Conservation (phyloP, 1,139 yeast species). For the Saccharomycopsis hybrid region DNA sequence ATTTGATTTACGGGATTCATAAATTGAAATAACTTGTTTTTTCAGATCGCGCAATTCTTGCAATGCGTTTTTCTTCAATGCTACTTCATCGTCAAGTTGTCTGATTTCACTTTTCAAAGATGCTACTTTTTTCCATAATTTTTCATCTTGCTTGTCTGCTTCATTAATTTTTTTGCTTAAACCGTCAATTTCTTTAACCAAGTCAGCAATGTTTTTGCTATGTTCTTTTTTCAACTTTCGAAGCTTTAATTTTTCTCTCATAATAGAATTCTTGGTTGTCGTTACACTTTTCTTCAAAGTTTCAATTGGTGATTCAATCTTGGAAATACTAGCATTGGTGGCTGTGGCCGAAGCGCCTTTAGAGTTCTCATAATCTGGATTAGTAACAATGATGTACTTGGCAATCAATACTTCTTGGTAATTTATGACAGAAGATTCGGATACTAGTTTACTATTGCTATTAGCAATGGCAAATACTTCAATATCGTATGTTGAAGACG, state of each 20-base stretch:
- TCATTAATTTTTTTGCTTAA: slow-evolving; percentile 45
- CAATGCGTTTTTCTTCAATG: slow-evolving; percentile 27
- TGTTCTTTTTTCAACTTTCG: slow-evolving; percentile 61
- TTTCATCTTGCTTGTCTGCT: slow-evolving; percentile 39
- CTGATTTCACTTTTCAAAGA: slow-evolving; percentile 36
- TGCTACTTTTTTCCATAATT: slow-evolving; percentile 39
- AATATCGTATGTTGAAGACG: slow-evolving; percentile 61
- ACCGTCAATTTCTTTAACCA: slow-evolving; percentile 52
- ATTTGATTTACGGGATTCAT: slow-evolving; percentile 35
- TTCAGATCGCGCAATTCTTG: slow-evolving; percentile 31
- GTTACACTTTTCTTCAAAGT: slow-evolving; percentile 59
- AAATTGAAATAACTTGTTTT: slow-evolving; percentile 30
- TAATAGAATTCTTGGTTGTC: slow-evolving; percentile 52
- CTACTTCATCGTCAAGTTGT: slow-evolving; percentile 35
- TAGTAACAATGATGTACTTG: slow-evolving; percentile 16
- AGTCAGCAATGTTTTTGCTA: slow-evolving; percentile 45
- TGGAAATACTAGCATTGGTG: neutral
- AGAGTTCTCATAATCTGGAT: slow-evolving; percentile 1
- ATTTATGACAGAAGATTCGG: neutral
- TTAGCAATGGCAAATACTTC: slow-evolving; percentile 38
- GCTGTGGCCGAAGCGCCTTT: neutral
- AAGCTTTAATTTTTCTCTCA: slow-evolving; percentile 42
- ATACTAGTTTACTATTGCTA: too few relatives aligned
- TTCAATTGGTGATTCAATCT: slow-evolving; percentile 38
- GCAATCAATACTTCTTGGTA: slow-evolving; percentile 11